These are phyloP conservation scores for Juglanconis oblonga DNA, from an alignment of 2,329 filamentous ascomycete genomes.

Conservation along the genomic window DNA sequence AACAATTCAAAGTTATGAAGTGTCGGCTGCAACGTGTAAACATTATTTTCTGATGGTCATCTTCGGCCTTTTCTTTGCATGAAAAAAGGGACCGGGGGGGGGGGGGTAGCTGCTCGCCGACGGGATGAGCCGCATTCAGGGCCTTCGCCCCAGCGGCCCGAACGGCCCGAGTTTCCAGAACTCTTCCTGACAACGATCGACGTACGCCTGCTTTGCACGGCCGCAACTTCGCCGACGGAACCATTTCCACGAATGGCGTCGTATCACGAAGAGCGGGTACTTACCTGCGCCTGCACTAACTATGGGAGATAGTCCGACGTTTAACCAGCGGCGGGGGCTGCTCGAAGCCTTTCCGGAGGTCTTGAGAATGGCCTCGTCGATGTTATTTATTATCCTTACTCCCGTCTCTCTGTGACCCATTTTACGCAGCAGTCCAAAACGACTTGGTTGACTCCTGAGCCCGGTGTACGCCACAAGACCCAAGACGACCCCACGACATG, in stretches of 20 bases:
- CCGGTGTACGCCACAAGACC: not conserved
- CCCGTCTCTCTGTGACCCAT: not conserved
- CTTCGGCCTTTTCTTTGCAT: no score
- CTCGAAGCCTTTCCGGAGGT: not conserved
- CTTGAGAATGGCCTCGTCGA: not conserved
- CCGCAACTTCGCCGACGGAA: slow-evolving; percentile 6
- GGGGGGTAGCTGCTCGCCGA: no score
- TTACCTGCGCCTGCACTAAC: not conserved
- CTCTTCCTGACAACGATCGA: not conserved
- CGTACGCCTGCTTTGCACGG: slow-evolving; percentile 3
- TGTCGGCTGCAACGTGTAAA: no score
- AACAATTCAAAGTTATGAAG: no score
- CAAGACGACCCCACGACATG: slow-evolving; percentile 3
- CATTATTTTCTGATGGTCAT: no score
- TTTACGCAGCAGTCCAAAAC: not conserved
- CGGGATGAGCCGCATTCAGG: no score
- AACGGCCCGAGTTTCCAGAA: slow-evolving; percentile 8
- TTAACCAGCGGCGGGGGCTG: not conserved
- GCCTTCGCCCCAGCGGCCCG: no score
- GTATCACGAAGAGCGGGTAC: not conserved
- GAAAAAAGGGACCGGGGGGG: no score
- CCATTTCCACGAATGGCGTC: slow-evolving; percentile 15
- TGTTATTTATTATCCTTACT: not conserved
- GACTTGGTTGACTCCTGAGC: not conserved
- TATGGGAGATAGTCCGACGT: not conserved